Evolutionary conservation across 306 rosid genomes (phyloP).

Genomic region (Lagenaria siceraria): DNA sequence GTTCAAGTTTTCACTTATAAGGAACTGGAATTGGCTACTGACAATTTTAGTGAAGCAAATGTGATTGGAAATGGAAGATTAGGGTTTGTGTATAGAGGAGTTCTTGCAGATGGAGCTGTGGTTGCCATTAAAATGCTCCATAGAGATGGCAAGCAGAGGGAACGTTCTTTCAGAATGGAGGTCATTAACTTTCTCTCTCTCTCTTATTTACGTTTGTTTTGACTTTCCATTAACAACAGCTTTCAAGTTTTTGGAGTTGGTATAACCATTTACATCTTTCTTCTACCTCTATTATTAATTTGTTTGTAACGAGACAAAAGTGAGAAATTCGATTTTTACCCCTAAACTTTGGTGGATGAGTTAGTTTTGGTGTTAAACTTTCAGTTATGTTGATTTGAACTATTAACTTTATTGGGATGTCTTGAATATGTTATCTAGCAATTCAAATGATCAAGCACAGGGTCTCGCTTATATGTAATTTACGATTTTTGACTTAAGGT

Average conservation of each 20-base stretch:
- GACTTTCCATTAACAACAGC: background rate
- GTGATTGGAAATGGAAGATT: slow-evolving; percentile 50
- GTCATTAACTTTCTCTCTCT: slow-evolving; percentile 19
- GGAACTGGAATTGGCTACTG: slow-evolving; percentile 72
- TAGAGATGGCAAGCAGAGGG: slow-evolving; percentile 71
- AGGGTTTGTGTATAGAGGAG: slow-evolving; percentile 66
- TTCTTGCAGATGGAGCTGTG: slow-evolving; percentile 62
- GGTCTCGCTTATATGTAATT: too few relatives aligned
- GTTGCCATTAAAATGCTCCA: slow-evolving; percentile 66
- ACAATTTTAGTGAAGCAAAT: slow-evolving; percentile 48
- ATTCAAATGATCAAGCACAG: too few relatives aligned
- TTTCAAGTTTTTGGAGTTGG: background rate
- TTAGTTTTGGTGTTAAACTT: background rate
- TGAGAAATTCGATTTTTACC: background rate
- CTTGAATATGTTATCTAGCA: too few relatives aligned
- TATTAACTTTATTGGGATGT: too few relatives aligned
- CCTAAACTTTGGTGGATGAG: background rate
- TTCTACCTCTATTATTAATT: background rate
- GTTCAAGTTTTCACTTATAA: slow-evolving; percentile 83
- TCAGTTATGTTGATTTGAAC: background rate
- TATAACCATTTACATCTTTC: background rate
- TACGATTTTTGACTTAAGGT: too few relatives aligned
- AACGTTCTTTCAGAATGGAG: slow-evolving; percentile 95
- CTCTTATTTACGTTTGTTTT: too few relatives aligned
- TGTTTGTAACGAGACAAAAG: background rate